Percentiles rank a stretch among this genome's conserved stretches.
Evolutionary conservation across 108 stramenopile species (phyloP).

Genomic region (Asterionellopsis glacialis): DNA sequence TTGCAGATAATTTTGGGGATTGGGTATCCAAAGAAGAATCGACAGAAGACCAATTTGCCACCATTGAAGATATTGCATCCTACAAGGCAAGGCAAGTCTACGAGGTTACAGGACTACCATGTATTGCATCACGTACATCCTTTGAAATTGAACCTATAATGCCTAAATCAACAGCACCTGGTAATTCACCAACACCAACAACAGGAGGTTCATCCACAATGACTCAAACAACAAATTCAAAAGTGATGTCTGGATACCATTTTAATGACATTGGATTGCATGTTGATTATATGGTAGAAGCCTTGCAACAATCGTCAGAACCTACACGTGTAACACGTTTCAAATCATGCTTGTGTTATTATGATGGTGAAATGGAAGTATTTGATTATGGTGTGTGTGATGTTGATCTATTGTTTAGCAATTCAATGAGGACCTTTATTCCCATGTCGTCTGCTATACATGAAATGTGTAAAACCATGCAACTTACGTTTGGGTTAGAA

Average conservation of each 20-base stretch:
- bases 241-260: constrained; percentile 64
- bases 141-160: constrained; percentile 80
- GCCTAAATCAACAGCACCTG: constrained; percentile 22
- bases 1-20: constrained; percentile 85
- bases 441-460: constrained; percentile 65
- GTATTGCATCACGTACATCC: constrained; percentile 65
- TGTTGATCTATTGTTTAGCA: constrained; percentile 60
- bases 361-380: constrained; percentile 84
- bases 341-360: constrained; percentile 73
- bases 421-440: constrained; percentile 66
- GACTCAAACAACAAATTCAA: constrained; percentile 28
- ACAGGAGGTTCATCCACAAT: too few species aligned
- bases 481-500: constrained; percentile 65
- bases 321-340: constrained; percentile 74
- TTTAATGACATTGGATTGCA: constrained; percentile 80
- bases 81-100: constrained; percentile 80
- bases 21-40: constrained; percentile 42
- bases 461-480: constrained; percentile 64
- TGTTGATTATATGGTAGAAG: constrained; percentile 70
- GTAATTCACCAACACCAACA: constrained; percentile 12
- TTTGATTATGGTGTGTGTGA: constrained; percentile 77
- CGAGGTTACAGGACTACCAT: constrained; percentile 73
- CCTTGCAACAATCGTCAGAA: constrained; percentile 63
- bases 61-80: constrained; percentile 79
- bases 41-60: constrained; percentile 50